Base-by-base conservation (phyloP, 1,139 yeast genomes). In the Zygosaccharomyces pseudobailii region DNA sequence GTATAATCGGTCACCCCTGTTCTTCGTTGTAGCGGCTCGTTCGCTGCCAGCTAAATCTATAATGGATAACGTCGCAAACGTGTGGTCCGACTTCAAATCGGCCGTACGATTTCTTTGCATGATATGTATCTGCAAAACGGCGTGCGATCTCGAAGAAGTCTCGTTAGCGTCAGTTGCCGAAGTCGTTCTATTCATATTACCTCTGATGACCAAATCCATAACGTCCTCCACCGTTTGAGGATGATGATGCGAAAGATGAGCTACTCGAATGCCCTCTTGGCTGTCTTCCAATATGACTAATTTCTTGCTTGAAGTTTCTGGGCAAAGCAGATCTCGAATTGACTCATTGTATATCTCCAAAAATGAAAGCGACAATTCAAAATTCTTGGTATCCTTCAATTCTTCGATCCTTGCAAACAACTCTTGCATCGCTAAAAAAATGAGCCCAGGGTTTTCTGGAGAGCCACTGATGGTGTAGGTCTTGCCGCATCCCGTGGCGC, bases 401-500 rank as follows among this genome's bases (percentile, higher is more conserved):
- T 69, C 71, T 5, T 78, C 82, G 28, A 88, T 84, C 50, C 74
- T 71, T 21, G 71, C 70, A 62, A 84, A 89, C 32, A 90, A 70
- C 53, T 87, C 95, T 55, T 79, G 73, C 84, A 87, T 82, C 0
- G 96, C 84, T 45, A 83, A 69, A 56, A 84, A 87, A 0, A 88
- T 84, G 20, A 90, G 79, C 0, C 96, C 97, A 0, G 96, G 96
- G 32, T 78, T 71, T 1, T 76, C 75, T 0, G 82, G 75, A 0
- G 82, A 78, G 0, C 97, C 96, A 66, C 84, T 78, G 36, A 90
- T 87, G 0, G 97, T 90, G 63, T 85, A 89, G 0, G 97, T 89
- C 63, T 90, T 90, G n/a, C 98, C 98, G 66, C 97, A 92, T 0
- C 98, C 98, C 0, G 98, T 89, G 24, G 96, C 96, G 2, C 98